Conservation (phyloP, 257 asterid genomes). For the Solanum piurae region DNA sequence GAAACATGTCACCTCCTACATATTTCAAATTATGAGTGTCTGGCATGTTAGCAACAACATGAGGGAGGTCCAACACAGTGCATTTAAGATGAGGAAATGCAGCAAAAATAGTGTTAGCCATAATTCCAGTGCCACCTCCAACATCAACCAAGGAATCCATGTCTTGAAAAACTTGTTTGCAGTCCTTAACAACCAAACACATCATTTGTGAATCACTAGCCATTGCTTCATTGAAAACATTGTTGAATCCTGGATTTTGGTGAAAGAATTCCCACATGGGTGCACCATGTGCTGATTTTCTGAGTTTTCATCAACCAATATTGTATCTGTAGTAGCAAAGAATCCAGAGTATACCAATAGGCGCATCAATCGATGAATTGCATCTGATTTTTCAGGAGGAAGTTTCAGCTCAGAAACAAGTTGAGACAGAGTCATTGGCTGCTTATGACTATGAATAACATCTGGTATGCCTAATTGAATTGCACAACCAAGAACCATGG, state of each 20-base stretch:
- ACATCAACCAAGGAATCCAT: background rate
- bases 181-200: background rate
- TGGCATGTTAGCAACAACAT: slow-evolving; percentile 3
- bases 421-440: slow-evolving; percentile 7
- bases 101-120: background rate
- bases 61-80: slow-evolving; percentile 7
- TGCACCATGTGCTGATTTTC: background rate
- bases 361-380: slow-evolving; percentile 7
- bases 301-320: background rate
- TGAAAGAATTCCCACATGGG: background rate
- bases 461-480: slow-evolving; percentile 10
- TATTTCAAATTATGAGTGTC: background rate
- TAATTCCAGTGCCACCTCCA: slow-evolving; percentile 11
- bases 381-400: slow-evolving; percentile 1
- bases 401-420: slow-evolving; percentile 3
- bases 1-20: slow-evolving; percentile 13
- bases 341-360: slow-evolving; percentile 1
- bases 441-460: slow-evolving; percentile 7
- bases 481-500: slow-evolving; percentile 9
- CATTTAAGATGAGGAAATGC: slow-evolving; percentile 7
- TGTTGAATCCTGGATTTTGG: background rate
- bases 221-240: slow-evolving; percentile 21
- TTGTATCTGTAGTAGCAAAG: background rate
- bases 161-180: slow-evolving; percentile 11
- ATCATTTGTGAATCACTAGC: slow-evolving; percentile 16